Conservation (phyloP, 345 rosid genomes). For the Aquilaria yunnanensis region DNA sequence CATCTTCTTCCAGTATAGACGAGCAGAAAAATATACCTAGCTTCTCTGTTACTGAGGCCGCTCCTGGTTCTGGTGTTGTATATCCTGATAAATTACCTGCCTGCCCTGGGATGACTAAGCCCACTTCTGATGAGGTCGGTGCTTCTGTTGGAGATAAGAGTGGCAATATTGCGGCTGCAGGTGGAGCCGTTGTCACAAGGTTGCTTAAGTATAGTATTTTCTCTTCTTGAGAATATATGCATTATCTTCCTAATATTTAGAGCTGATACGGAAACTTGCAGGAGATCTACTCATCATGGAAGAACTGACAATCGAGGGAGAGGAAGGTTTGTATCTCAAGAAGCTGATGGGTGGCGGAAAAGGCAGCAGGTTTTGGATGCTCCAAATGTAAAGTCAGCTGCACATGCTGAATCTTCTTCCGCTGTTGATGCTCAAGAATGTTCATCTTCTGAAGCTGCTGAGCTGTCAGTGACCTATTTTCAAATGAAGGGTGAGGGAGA, state of each 20-base stretch:
- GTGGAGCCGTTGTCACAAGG: slow-evolving; percentile 51
- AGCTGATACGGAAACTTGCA: slow-evolving; percentile 36
- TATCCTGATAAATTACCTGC: slow-evolving; percentile 26
- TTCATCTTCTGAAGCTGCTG: slow-evolving; percentile 22
- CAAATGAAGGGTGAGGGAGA: slow-evolving; percentile 39
- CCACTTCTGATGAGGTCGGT: slow-evolving; percentile 27
- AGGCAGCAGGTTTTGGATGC: slow-evolving; percentile 32
- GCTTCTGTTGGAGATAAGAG: slow-evolving; percentile 37
- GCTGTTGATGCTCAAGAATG: slow-evolving; percentile 28
- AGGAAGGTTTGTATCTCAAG: slow-evolving; percentile 46
- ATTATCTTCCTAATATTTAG: slow-evolving; percentile 18
- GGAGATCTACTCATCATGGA: slow-evolving; percentile 62
- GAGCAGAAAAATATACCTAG: slow-evolving; percentile 36
- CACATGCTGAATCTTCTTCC: slow-evolving; percentile 33
- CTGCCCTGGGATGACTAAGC: slow-evolving; percentile 19
- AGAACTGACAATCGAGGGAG: slow-evolving; percentile 50
- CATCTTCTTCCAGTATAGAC: slow-evolving; percentile 19
- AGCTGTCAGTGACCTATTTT: slow-evolving; percentile 24
- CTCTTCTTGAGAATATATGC: slow-evolving; percentile 18
- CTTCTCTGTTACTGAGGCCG: slow-evolving; percentile 31
- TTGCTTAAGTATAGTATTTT: slow-evolving; percentile 25
- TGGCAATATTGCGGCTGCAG: slow-evolving; percentile 22
- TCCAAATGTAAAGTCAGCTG: slow-evolving; percentile 20
- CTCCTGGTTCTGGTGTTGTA: slow-evolving; percentile 17
- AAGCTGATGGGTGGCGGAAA: slow-evolving; percentile 53